These are phyloP conservation scores for Aspergillus clavatus DNA, from an alignment of 2,329 filamentous ascomycete species.

Conservation along the genomic window DNA sequence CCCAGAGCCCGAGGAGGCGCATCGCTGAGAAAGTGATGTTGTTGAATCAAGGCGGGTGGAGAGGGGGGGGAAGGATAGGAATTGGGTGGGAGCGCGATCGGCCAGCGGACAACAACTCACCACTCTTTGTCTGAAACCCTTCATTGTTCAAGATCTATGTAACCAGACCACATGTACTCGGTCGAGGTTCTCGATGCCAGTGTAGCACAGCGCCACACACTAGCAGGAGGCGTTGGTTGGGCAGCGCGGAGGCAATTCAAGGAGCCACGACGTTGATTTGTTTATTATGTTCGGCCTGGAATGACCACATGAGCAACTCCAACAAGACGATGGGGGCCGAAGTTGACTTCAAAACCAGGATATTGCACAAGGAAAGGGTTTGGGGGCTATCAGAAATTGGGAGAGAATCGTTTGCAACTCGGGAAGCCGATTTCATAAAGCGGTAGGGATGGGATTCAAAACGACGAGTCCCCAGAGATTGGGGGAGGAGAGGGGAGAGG, in stretches of 20 bases:
- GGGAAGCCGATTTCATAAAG: not conserved
- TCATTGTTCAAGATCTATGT: conserved; percentile 64
- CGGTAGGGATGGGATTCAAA: not conserved
- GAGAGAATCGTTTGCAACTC: not conserved
- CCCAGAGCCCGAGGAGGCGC: not conserved
- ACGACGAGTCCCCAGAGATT: not conserved
- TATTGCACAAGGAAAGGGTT: not conserved
- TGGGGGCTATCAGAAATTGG: not conserved
- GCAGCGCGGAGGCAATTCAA: conserved; percentile 18
- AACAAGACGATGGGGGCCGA: conserved; percentile 10
- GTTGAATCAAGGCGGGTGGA: conserved; percentile 17
- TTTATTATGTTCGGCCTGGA: conserved; percentile 30
- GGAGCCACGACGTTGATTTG: conserved; percentile 20
- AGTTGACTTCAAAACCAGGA: not conserved
- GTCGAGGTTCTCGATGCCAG: conserved; percentile 26
- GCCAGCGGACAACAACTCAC: conserved; percentile 61
- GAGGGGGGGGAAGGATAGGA: conserved; percentile 23
- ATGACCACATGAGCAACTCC: conserved; percentile 26
- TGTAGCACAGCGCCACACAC: conserved; percentile 34
- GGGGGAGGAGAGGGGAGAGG: conserved; percentile 1
- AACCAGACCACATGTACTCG: conserved; percentile 36
- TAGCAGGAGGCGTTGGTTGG: conserved; percentile 27
- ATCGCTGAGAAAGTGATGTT: conserved; percentile 4
- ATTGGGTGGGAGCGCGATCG: conserved; percentile 16
- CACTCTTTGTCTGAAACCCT: conserved; percentile 95